Evolutionary conservation across 495 filamentous ascomycete genomes (phyloP), one percentile per base, ranked within the genome.

Genomic region (Tuber indicum): DNA sequence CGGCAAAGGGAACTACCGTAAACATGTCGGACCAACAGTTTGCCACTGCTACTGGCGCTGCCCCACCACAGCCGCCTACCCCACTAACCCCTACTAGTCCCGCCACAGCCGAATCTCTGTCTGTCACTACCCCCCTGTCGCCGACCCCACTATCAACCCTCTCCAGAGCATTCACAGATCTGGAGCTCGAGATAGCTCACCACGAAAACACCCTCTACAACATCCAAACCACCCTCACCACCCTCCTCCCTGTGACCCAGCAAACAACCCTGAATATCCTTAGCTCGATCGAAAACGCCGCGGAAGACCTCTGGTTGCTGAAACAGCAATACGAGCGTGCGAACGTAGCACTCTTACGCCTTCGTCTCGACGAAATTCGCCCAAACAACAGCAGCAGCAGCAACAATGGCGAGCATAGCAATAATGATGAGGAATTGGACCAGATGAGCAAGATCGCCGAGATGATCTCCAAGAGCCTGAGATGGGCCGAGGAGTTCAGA

Each of bases 171-270:
- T 36, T 66, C 58, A 66, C 26, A 32, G 4, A 3, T 14, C 14
- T 66, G 32, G 58, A 66, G 58, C 58, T 66, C 26, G 58, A 66
- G 36, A 12, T 36, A 17, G 58, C 58, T 78, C 82, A 69, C 23
- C 76, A 72, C 75, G 77, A 79, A 87, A 88, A 81, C 87, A 87
- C 26, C 88, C 88, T 1, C 70, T 74, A 79, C 75, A 83, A 1
- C 86, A 66, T 66, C 26, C 58, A 66, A 66, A 66, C 58, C 12
- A 66, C 58, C 3, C 32, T 66, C 26, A 36, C 86, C 72, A 87
- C 71, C 84, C 87, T 88, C 77, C 82, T 85, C 86, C 89, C 89
- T 0, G 88, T 88, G 4, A 87, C 41, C 84, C 85, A 89, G 47
- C 85, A 84, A 39, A 88, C 83, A 66, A 85, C n/a, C 86, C 81